These are phyloP conservation scores for Fusarium miscanthi DNA, from an alignment of 2,329 filamentous ascomycete genomes.

Conservation along the genomic window DNA sequence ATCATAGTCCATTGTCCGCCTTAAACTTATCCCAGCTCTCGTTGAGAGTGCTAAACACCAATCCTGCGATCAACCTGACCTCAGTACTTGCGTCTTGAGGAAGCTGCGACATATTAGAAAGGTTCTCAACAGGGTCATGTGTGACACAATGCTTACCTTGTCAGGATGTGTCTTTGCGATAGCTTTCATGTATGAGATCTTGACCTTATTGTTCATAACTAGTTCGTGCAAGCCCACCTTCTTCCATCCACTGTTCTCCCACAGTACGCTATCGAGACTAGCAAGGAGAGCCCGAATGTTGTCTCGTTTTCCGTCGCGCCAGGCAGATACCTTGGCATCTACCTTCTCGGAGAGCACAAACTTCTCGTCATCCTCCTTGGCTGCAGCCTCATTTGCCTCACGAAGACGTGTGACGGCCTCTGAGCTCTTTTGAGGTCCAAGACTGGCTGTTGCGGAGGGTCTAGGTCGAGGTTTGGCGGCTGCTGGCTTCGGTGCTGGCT, in stretches of 20 bases:
- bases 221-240: conserved; percentile 95
- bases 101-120: conserved; percentile 57
- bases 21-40: conserved; percentile 82
- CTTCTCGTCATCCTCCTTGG: conserved; percentile 90
- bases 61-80: conserved; percentile 71
- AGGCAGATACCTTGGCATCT: conserved; percentile 79
- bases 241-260: conserved; percentile 95
- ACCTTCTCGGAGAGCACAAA: conserved; percentile 89
- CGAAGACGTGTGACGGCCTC: conserved; percentile 86
- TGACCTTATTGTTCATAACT: conserved; percentile 93
- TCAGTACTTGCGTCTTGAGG: conserved; percentile 73
- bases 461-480: conserved; percentile 59
- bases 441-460: conserved; percentile 54
- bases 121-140: not conserved
- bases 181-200: conserved; percentile 98
- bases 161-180: conserved; percentile 99
- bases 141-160: conserved; percentile 73
- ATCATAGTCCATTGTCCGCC: conserved; percentile 71
- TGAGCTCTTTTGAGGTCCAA: conserved; percentile 63
- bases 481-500: conserved; percentile 57
- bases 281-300: conserved; percentile 89
- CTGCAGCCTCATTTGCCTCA: conserved; percentile 85
- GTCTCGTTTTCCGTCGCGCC: conserved; percentile 92
- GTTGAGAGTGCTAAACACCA: conserved; percentile 75
- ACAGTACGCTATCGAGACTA: conserved; percentile 88